Base-by-base conservation (phyloP, 495 filamentous ascomycete genomes). In the Daldinia caldariorum region DNA sequence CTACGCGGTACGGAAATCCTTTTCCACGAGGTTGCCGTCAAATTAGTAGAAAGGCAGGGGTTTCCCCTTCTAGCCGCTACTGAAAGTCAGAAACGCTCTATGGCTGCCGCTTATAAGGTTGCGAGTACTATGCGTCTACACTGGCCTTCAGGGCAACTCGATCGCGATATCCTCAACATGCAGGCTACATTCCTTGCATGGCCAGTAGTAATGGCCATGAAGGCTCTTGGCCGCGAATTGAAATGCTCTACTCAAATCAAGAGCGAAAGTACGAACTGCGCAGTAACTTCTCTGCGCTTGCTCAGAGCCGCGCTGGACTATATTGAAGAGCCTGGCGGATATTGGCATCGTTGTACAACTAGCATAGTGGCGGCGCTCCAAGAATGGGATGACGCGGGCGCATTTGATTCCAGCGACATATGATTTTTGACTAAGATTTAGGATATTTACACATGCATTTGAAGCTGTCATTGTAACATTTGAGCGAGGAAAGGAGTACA, bases 171-270 rank as follows among this genome's bases (percentile, higher is more conserved):
- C 5, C 20, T 58, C 34, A 58, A 22, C 35, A 18, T 58, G 2
- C 55, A 58, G 35, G 55, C 55, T 13, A 58, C 55, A 41, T 58
- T 58, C 35, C 32, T 58, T 13, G 55, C 55, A 4, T 58, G 55
- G 55, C 55, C 55, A 6, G 6, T 58, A 12, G 55, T 58, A 7
- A 38, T 58, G 55, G 55, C 55, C 9, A 58, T 58, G 55, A 58
- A 58, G 13, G 32, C 55, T 26, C 35, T 58, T 12, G 39, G 55
- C 18, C 55, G 55, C 10, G 55, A 58, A 7, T n/a, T 58, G 6
- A 58, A 38, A 35, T 8, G 20, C 10, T 58, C 55, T 2, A 58
- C 32, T 1, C 55, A 58, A 29, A 16, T 38, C 3, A 58, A 58
- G 55, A 58, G 55, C 32, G 55, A 58, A 26, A 35, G n/a, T 22